phyloP scores from a whole-genome alignment of 495 filamentous ascomycete species.

The Hypoxylon rickii region DNA sequence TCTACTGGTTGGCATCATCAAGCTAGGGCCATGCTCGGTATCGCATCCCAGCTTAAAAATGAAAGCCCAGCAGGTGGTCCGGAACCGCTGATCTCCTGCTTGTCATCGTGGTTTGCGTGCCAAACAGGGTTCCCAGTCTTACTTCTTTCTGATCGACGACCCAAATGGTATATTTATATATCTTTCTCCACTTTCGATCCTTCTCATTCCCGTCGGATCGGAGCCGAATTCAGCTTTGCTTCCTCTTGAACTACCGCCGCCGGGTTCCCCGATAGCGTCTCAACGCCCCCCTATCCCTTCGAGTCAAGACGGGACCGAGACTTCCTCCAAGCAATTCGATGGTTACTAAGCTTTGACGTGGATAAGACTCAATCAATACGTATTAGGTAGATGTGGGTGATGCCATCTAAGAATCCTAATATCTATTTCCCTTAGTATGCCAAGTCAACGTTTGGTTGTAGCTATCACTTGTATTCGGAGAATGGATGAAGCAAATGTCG shows the following conservation, averaged over 20 bases:
- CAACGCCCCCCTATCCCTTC: neutral
- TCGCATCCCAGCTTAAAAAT: too few relatives aligned
- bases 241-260: slow-evolving; percentile 11
- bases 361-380: neutral
- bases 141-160: slow-evolving; percentile 33
- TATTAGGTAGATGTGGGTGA: too few relatives aligned
- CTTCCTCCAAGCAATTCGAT: slow-evolving; percentile 2
- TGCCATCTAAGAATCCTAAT: too few relatives aligned
- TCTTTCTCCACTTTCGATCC: slow-evolving; percentile 11
- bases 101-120: slow-evolving; percentile 28
- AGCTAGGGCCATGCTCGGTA: slow-evolving; percentile 22
- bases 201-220: slow-evolving; percentile 36
- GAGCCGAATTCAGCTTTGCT: slow-evolving; percentile 30
- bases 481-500: too few relatives aligned
- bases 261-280: slow-evolving; percentile 6
- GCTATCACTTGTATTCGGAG: too few relatives aligned
- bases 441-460: too few relatives aligned
- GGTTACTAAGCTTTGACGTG: neutral
- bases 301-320: slow-evolving; percentile 7
- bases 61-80: slow-evolving; percentile 22
- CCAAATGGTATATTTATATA: slow-evolving; percentile 34
- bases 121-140: slow-evolving; percentile 34
- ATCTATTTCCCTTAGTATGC: too few relatives aligned
- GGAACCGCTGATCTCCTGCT: slow-evolving; percentile 33
- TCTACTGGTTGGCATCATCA: slow-evolving; percentile 4